Evolutionary conservation across 495 filamentous ascomycete species (phyloP).

Genomic region (Cercophora newfieldiana): DNA sequence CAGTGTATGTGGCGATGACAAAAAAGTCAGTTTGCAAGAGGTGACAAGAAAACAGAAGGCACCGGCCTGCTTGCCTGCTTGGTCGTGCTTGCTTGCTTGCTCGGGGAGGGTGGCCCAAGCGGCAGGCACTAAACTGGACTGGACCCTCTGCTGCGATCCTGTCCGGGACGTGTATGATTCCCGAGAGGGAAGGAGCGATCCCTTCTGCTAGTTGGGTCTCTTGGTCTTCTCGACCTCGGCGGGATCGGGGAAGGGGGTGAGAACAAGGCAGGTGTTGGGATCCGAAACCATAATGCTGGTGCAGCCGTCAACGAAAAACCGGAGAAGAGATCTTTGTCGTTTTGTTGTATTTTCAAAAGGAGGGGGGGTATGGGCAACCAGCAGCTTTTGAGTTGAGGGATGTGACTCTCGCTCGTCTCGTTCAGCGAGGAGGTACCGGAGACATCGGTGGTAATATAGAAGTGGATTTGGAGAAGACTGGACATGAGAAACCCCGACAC

Average conservation of each 20-base stretch:
- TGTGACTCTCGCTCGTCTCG: neutral
- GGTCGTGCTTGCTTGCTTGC: too few relatives aligned
- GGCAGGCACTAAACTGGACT: too few relatives aligned
- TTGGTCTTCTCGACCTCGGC: slow-evolving; percentile 6
- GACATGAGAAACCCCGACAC: neutral
- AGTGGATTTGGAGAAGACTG: neutral
- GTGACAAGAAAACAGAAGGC: too few relatives aligned
- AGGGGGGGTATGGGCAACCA: neutral
- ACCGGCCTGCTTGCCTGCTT: too few relatives aligned
- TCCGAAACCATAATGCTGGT: slow-evolving; percentile 13
- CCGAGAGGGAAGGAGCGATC: neutral
- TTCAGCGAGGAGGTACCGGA: neutral
- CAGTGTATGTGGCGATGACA: neutral
- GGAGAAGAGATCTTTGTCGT: neutral
- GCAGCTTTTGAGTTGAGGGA: neutral
- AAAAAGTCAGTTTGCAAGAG: neutral
- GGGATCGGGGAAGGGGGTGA: slow-evolving; percentile 13
- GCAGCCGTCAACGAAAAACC: too few relatives aligned
- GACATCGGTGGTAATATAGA: neutral
- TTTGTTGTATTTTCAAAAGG: neutral
- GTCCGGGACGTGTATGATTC: too few relatives aligned
- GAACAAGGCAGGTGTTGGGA: neutral
- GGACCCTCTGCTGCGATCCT: too few relatives aligned
- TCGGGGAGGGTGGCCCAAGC: neutral
- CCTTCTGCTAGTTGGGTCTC: neutral